Evolutionary conservation across 1,284 basidiomycete genomes (phyloP).

Genomic region (Volvariella volvacea): DNA sequence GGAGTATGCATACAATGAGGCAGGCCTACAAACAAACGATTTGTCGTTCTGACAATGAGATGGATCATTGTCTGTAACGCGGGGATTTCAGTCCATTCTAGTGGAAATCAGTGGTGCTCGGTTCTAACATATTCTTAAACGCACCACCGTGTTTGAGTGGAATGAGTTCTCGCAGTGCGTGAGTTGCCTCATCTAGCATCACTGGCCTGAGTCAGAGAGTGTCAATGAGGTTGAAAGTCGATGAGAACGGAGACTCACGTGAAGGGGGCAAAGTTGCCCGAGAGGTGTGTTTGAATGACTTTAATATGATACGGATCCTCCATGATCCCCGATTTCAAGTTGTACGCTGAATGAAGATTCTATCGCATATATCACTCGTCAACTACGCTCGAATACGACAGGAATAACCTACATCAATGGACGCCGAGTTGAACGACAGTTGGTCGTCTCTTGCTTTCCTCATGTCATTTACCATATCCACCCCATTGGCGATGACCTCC

Average conservation of each 20-base stretch:
- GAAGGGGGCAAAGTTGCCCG: neutral
- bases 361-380: too few relatives aligned
- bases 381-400: too few relatives aligned
- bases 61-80: slow-evolving; percentile 5
- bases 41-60: slow-evolving; percentile 25
- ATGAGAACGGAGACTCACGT: slow-evolving; percentile 5
- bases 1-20: slow-evolving; percentile 27
- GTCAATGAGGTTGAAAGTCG: neutral
- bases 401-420: slow-evolving; percentile 17
- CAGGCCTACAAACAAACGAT: slow-evolving; percentile 32
- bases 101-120: too few relatives aligned
- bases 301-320: slow-evolving; percentile 6
- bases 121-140: too few relatives aligned
- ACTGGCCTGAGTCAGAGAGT: slow-evolving; percentile 2
- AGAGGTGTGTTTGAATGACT: slow-evolving; percentile 2
- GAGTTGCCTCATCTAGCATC: slow-evolving; percentile 11
- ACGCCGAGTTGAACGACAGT: slow-evolving; percentile 22
- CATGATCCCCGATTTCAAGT: slow-evolving; percentile 4
- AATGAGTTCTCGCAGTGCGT: slow-evolving; percentile 9
- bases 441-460: slow-evolving; percentile 24
- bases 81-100: neutral
- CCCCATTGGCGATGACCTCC: slow-evolving; percentile 24
- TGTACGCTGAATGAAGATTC: slow-evolving; percentile 6
- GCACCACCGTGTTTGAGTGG: slow-evolving; percentile 4
- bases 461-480: slow-evolving; percentile 27